These are phyloP conservation scores for Waltergamsia citrina DNA, from an alignment of 2,329 filamentous ascomycete genomes.

Conservation along the genomic window DNA sequence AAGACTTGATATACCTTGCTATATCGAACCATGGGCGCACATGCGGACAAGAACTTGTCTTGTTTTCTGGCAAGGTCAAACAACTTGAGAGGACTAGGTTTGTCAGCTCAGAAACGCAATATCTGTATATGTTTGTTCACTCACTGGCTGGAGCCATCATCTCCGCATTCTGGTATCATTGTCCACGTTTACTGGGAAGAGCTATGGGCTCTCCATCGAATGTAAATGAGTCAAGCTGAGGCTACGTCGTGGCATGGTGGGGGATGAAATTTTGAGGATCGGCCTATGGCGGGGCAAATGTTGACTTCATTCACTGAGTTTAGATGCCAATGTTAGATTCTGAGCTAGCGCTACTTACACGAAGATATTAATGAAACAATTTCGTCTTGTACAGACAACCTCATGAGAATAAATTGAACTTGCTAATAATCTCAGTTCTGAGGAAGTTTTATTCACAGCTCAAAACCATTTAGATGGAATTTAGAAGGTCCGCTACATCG, in stretches of 20 bases:
- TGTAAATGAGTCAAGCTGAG: background rate
- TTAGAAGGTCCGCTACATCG: too few relatives aligned
- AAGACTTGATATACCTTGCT: constrained; percentile 35
- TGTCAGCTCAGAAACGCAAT: background rate
- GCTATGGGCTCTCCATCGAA: background rate
- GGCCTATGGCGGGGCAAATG: background rate
- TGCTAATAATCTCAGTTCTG: too few relatives aligned
- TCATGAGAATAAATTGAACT: too few relatives aligned
- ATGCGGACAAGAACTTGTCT: constrained; percentile 45
- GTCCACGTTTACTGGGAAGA: background rate
- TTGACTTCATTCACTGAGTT: too few relatives aligned
- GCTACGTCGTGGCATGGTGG: background rate
- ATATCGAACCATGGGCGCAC: constrained; percentile 61
- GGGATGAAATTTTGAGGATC: constrained; percentile 2
- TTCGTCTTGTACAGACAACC: too few relatives aligned
- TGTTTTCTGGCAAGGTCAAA: constrained; percentile 45
- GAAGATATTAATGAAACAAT: too few relatives aligned
- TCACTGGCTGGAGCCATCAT: constrained; percentile 3
- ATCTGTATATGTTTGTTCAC: background rate
- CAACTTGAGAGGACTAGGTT: constrained; percentile 43
- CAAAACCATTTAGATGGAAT: too few relatives aligned
- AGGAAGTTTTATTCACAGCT: too few relatives aligned
- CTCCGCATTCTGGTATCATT: constrained; percentile 1
- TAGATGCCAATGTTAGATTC: too few relatives aligned
- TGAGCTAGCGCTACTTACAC: too few relatives aligned